Base-by-base conservation (phyloP, 768 basidiomycete genomes). In the Phanerodontia chrysosporium region DNA sequence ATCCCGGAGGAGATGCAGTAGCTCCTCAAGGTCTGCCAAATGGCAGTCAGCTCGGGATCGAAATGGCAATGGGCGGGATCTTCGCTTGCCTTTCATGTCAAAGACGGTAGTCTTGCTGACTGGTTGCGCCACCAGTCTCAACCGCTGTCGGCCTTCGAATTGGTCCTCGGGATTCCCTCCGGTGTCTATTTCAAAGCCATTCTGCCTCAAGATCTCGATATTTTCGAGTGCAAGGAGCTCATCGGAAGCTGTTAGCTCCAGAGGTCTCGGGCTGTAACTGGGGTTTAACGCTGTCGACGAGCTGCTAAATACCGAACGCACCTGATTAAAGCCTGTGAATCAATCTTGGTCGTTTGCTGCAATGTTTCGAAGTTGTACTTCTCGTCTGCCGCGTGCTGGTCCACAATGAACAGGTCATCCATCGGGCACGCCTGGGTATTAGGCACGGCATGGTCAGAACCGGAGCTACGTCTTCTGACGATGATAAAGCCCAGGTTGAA, bases 351-450 rank as follows among this genome's bases (percentile, higher is more conserved):
- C n/a, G 86, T 93, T 63, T 83, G 80, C 71, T 98, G 96, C 58
- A 98, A 74, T 1, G 83, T 90, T 77, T 98, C 97, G 69, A 98
- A 98, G 70, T 98, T 98, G 74, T 92, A 98, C 75, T 98, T 98
- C 73, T 98, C 97, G 72, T 99, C 97, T 5, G 92, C 87, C 4
- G 96, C 96, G 72, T 98, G 96, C 69, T 98, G 96, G 66, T 98
- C 96, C 18, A 98, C 82, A 62, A 99, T 94, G 74, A 98, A 98
- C 44, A 99, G 76, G 66, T 99, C 96, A 68, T 98, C 95, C 74
- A 84, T 76, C 13, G 39, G 24, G 44, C 22, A 21, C 14, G 27
- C 30, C 9, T 21, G 18, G 7, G 16, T 32, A 21, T 27, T 25
- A 7, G 28, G 10, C 2, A 29, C 44, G 10, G 28, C n/a, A 29